phyloP scores from a whole-genome alignment of 148 eudicot genomes.

The Vaccinium darrowii region DNA sequence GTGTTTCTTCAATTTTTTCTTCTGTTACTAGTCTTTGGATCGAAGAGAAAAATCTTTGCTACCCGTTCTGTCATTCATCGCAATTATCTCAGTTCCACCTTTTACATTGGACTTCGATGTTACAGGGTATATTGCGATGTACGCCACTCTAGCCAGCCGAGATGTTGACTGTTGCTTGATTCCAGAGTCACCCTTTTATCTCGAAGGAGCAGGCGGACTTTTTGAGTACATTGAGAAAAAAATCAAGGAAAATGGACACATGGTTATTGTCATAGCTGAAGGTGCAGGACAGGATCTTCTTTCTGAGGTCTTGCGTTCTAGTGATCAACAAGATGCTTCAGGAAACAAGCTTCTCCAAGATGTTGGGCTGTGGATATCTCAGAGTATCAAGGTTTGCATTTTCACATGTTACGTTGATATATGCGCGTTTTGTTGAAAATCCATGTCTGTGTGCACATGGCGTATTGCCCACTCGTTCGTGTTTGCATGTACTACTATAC shows the following conservation, averaged over 20 bases:
- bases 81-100: neutral
- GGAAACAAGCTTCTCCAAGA: constrained; percentile 86
- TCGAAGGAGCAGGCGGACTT: constrained; percentile 88
- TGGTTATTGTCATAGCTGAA: constrained; percentile 97
- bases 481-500: neutral
- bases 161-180: constrained; percentile 97
- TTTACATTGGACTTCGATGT: neutral
- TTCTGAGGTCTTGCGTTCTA: constrained; percentile 32
- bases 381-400: constrained; percentile 61
- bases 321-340: constrained; percentile 73
- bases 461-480: neutral
- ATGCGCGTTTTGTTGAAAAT: neutral
- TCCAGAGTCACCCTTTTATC: constrained; percentile 93
- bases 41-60: neutral
- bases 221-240: constrained; percentile 70
- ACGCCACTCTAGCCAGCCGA: constrained; percentile 95
- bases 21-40: neutral
- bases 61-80: neutral
- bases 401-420: neutral
- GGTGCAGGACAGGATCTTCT: constrained; percentile 97
- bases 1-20: neutral
- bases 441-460: neutral
- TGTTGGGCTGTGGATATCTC: constrained; percentile 91
- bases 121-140: constrained; percentile 95
- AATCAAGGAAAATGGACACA: constrained; percentile 89